A percentile compares a stretch with the other conserved stretches of the same genome.
Evolutionary conservation across 768 basidiomycete genomes (phyloP).

Genomic region (Suillus hirtellus): DNA sequence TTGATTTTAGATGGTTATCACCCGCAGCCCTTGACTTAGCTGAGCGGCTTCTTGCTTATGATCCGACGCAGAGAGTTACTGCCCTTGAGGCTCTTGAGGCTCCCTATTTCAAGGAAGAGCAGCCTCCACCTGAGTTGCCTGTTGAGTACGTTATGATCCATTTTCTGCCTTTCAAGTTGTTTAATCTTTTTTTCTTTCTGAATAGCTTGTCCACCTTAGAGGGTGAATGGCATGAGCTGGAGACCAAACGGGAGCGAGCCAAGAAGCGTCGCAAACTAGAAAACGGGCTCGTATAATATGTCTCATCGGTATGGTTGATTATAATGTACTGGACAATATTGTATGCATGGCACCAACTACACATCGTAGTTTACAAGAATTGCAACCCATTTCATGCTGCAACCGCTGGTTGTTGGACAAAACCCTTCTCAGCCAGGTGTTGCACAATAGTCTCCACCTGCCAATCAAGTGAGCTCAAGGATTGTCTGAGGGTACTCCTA

Average conservation of each 20-base stretch:
- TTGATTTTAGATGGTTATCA: slow-evolving; percentile 70
- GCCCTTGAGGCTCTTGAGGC: slow-evolving; percentile 80
- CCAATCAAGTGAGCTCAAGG: slow-evolving; percentile 9
- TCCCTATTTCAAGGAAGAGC: slow-evolving; percentile 83
- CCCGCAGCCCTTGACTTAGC: slow-evolving; percentile 87
- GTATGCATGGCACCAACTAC: slow-evolving; percentile 18
- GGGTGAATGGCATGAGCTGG: slow-evolving; percentile 98
- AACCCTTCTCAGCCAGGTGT: slow-evolving; percentile 68
- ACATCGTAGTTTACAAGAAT: slow-evolving; percentile 15
- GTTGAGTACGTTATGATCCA: slow-evolving; percentile 58
- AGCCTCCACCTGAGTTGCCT: slow-evolving; percentile 72
- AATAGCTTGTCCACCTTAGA: slow-evolving; percentile 73
- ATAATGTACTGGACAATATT: slow-evolving; percentile 29
- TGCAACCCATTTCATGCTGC: slow-evolving; percentile 20
- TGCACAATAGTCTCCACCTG: slow-evolving; percentile 90
- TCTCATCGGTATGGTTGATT: slow-evolving; percentile 17
- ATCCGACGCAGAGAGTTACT: slow-evolving; percentile 74
- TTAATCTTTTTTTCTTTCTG: slow-evolving; percentile 10
- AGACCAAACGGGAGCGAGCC: slow-evolving; percentile 89
- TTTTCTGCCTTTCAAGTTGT: background rate
- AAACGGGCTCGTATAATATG: slow-evolving; percentile 29
- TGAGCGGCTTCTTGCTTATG: slow-evolving; percentile 74
- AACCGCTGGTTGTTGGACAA: slow-evolving; percentile 44
- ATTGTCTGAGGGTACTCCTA: background rate
- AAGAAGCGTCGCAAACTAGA: slow-evolving; percentile 75